Evolutionary conservation across 305 asterid genomes (phyloP).

Genomic region (Coffea humblotiana): DNA sequence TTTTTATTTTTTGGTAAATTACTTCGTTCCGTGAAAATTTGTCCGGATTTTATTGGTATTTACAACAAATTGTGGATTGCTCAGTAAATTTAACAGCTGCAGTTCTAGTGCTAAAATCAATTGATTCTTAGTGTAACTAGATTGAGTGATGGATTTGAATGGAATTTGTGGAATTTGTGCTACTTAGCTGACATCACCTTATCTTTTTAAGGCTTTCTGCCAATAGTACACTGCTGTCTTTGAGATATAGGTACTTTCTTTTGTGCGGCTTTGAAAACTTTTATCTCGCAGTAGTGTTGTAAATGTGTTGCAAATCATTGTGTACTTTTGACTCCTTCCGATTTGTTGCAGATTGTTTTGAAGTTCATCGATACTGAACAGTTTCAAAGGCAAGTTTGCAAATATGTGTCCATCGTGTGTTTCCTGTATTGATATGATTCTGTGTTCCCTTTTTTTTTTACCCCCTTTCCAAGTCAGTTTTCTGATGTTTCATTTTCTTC

Average conservation of each 20-base stretch:
- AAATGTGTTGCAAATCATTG: neutral
- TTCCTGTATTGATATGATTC: slow-evolving; percentile 11
- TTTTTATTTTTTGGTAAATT: neutral
- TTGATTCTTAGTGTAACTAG: too few relatives aligned
- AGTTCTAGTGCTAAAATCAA: too few relatives aligned
- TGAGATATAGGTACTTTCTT: too few relatives aligned
- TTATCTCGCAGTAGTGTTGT: neutral
- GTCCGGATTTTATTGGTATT: neutral
- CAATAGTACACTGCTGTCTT: too few relatives aligned
- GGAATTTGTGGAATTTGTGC: neutral
- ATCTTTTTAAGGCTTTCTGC: neutral
- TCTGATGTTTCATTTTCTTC: neutral
- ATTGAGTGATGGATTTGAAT: too few relatives aligned
- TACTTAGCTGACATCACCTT: neutral
- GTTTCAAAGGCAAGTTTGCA: slow-evolving; percentile 71
- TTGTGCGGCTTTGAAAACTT: too few relatives aligned
- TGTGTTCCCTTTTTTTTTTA: neutral
- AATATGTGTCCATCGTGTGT: neutral
- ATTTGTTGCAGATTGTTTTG: slow-evolving; percentile 57
- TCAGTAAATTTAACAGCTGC: too few relatives aligned
- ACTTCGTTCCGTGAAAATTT: neutral
- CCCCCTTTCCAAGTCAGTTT: slow-evolving; percentile 2
- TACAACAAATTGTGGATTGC: too few relatives aligned
- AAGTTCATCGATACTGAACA: slow-evolving; percentile 89
- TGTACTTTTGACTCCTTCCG: slow-evolving; percentile 14